Evolutionary conservation across 2,329 filamentous ascomycete species (phyloP).

Genomic region (Lecanicillium sp.): DNA sequence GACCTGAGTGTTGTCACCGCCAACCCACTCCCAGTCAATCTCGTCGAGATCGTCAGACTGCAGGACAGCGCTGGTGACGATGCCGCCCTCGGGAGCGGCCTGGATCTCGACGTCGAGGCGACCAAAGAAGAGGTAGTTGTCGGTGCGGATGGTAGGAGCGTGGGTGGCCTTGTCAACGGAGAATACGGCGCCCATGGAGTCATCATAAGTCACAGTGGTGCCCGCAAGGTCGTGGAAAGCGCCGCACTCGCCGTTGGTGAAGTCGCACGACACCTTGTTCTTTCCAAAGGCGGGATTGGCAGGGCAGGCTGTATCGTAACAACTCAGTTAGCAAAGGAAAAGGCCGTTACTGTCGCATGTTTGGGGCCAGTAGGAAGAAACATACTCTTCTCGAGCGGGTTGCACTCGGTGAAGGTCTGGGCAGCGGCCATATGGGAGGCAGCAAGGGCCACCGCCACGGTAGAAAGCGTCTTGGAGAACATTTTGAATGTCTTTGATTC

Average conservation of each 20-base stretch:
- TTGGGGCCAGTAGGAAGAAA: conserved; percentile 1
- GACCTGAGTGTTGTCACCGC: conserved; percentile 62
- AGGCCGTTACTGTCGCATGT: conserved; percentile 1
- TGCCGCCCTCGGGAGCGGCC: conserved; percentile 70
- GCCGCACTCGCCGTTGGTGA: conserved; percentile 62
- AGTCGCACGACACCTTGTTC: conserved; percentile 54
- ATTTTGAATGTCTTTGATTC: conserved; percentile 16
- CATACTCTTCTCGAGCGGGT: conserved; percentile 44
- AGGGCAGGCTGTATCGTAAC: conserved; percentile 49
- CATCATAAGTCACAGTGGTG: conserved; percentile 39
- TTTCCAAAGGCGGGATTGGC: conserved; percentile 68
- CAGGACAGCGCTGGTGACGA: conserved; percentile 83
- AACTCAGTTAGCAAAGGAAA: conserved; percentile 13
- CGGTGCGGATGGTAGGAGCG: conserved; percentile 63
- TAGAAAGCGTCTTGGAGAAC: conserved; percentile 37
- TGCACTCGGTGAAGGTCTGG: conserved; percentile 49
- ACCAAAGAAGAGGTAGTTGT: conserved; percentile 97
- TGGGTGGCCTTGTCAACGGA: conserved; percentile 60
- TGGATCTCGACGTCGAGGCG: conserved; percentile 72
- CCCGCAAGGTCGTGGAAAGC: conserved; percentile 38
- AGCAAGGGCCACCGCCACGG: conserved; percentile 39
- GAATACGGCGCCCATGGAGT: conserved; percentile 42
- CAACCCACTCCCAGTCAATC: conserved; percentile 96
- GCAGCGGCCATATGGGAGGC: conserved; percentile 40
- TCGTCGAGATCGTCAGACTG: conserved; percentile 86